Conservation (phyloP, 495 filamentous ascomycete species). For the Penicillium psychrofluorescens region DNA sequence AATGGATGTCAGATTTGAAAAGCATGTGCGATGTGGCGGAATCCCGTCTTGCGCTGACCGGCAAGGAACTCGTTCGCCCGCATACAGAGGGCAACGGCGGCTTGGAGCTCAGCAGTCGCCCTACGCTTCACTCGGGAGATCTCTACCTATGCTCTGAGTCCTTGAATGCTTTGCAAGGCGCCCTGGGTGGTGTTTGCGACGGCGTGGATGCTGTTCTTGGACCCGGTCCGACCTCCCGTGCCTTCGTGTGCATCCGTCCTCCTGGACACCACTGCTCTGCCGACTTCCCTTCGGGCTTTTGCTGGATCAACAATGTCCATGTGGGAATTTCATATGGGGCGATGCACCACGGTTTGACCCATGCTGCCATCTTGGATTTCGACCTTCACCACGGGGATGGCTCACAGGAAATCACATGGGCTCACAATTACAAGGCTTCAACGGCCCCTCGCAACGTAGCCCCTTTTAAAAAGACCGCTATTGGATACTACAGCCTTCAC, state of each 20-base stretch:
- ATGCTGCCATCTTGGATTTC: conserved; percentile 94
- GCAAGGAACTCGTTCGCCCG: conserved; percentile 68
- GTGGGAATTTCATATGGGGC: conserved; percentile 89
- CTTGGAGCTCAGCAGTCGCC: conserved; percentile 24
- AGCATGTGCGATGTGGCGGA: conserved; percentile 75
- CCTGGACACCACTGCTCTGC: conserved; percentile 94
- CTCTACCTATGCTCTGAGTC: conserved; percentile 85
- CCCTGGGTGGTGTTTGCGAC: conserved; percentile 82
- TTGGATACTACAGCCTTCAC: conserved; percentile 93
- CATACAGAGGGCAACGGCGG: conserved; percentile 36
- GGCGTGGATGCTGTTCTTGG: conserved; percentile 82
- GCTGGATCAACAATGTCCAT: conserved; percentile 98
- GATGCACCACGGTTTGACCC: conserved; percentile 74
- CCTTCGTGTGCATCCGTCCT: conserved; percentile 78
- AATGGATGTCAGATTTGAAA: conserved; percentile 90
- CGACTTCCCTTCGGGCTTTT: conserved; percentile 84
- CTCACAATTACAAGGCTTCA: conserved; percentile 60
- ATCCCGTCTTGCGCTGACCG: conserved; percentile 58
- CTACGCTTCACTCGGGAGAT: conserved; percentile 70
- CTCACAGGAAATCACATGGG: conserved; percentile 86
- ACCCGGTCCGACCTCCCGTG: conserved; percentile 47
- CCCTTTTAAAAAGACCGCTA: conserved; percentile 68
- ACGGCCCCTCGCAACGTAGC: conserved; percentile 56
- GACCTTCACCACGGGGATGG: conserved; percentile 96
- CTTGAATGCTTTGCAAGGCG: conserved; percentile 78